A percentile compares a stretch with the other conserved stretches of the same genome.
phyloP scores from a whole-genome alignment of 495 filamentous ascomycete genomes.

The Penicillium psychrofluorescens region DNA sequence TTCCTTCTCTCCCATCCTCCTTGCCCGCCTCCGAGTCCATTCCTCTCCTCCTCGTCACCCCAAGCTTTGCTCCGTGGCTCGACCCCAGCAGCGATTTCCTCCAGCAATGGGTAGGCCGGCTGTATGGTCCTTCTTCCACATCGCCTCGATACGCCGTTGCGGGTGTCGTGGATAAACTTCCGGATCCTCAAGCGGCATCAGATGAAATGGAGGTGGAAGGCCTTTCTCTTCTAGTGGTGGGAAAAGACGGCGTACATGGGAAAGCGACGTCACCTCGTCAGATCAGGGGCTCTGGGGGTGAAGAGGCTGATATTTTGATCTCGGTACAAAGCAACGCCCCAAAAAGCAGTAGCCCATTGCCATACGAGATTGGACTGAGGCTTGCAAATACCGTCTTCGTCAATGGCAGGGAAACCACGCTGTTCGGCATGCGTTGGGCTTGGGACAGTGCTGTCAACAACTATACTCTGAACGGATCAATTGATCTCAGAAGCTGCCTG shows the following conservation, averaged over 20 bases:
- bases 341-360: background rate
- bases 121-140: conserved; percentile 7
- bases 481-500: conserved; percentile 27
- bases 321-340: conserved; percentile 9
- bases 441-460: conserved; percentile 12
- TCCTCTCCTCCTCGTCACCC: conserved; percentile 31
- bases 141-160: conserved; percentile 20
- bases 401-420: conserved; percentile 57
- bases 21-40: conserved; percentile 6
- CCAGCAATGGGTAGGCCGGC: conserved; percentile 18
- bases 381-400: conserved; percentile 73
- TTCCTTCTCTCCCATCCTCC: conserved; percentile 11
- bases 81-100: conserved; percentile 26
- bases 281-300: conserved; percentile 20
- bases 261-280: conserved; percentile 24
- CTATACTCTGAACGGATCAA: conserved; percentile 14
- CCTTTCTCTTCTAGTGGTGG: conserved; percentile 25
- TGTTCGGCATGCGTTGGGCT: conserved; percentile 52
- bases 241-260: conserved; percentile 19
- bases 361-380: conserved; percentile 44
- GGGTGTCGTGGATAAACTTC: conserved; percentile 33
- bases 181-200: conserved; percentile 6
- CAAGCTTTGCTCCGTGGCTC: conserved; percentile 34
- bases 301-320: conserved; percentile 28
- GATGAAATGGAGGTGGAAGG: conserved; percentile 21